Conservation (phyloP, 1,139 yeast species). For the Hemisphaericaspora lyxosophila region DNA sequence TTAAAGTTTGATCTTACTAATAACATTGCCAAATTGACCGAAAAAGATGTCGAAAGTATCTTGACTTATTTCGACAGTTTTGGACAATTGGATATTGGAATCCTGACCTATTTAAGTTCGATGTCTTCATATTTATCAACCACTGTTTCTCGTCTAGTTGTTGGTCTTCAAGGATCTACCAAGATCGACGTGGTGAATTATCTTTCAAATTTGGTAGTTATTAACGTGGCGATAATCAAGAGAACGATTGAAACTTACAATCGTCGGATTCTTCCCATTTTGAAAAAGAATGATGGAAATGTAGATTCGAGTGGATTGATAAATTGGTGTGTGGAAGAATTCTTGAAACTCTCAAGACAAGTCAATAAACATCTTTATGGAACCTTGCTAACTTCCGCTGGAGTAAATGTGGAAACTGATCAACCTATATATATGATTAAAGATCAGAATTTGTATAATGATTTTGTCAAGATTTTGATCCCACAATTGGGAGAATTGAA, state of each 20-base stretch:
- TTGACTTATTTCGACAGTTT: slow-evolving; percentile 39
- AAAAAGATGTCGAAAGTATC: slow-evolving; percentile 33
- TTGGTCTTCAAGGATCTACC: slow-evolving; percentile 47
- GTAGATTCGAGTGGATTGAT: slow-evolving; percentile 47
- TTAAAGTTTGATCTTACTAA: slow-evolving; percentile 41
- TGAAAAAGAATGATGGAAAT: slow-evolving; percentile 27
- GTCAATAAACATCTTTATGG: slow-evolving; percentile 71
- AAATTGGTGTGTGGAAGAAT: slow-evolving; percentile 71
- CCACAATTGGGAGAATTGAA: slow-evolving; percentile 65
- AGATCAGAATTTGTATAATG: slow-evolving; percentile 31
- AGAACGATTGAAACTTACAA: slow-evolving; percentile 37
- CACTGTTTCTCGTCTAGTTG: slow-evolving; percentile 38
- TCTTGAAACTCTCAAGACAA: slow-evolving; percentile 56
- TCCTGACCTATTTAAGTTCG: slow-evolving; percentile 37
- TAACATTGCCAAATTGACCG: slow-evolving; percentile 31
- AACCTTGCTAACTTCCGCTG: slow-evolving; percentile 41
- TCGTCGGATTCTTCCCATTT: slow-evolving; percentile 33
- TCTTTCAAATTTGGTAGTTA: slow-evolving; percentile 43
- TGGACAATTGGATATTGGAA: slow-evolving; percentile 40
- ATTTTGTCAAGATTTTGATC: slow-evolving; percentile 53
- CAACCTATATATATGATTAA: slow-evolving; percentile 28
- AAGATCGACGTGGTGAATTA: slow-evolving; percentile 47
- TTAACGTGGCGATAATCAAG: slow-evolving; percentile 40
- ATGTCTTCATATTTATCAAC: slow-evolving; percentile 33
- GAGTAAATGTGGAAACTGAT: slow-evolving; percentile 26